phyloP scores from a whole-genome alignment of 768 basidiomycete genomes.

The Serendipita vermifera region DNA sequence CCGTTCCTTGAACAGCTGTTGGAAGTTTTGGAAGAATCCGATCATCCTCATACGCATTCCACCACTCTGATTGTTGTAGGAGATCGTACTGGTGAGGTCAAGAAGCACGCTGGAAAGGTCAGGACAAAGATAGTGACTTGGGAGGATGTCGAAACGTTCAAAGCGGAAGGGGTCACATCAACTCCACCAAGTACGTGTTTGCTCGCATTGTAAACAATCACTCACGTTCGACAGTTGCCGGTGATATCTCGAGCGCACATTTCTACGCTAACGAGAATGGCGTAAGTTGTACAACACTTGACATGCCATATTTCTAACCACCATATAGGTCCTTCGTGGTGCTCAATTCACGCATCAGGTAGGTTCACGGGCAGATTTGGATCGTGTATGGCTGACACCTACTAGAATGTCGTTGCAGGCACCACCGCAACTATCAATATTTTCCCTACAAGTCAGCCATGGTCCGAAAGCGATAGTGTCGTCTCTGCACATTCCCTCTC shows the following conservation, averaged over 20 bases:
- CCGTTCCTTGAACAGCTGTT: slow-evolving; percentile 54
- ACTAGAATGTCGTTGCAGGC: slow-evolving; percentile 67
- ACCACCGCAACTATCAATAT: slow-evolving; percentile 66
- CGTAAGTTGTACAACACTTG: slow-evolving; percentile 14
- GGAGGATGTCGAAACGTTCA: slow-evolving; percentile 57
- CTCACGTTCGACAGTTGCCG: slow-evolving; percentile 32
- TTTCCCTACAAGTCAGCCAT: slow-evolving; percentile 55
- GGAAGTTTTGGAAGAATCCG: slow-evolving; percentile 54
- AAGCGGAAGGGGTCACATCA: slow-evolving; percentile 36
- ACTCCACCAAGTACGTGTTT: slow-evolving; percentile 39
- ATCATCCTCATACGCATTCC: slow-evolving; percentile 34
- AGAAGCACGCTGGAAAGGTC: slow-evolving; percentile 38
- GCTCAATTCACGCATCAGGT: slow-evolving; percentile 60
- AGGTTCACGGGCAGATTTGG: slow-evolving; percentile 8
- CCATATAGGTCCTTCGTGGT: slow-evolving; percentile 39
- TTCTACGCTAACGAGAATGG: slow-evolving; percentile 39
- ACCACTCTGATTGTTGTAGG: slow-evolving; percentile 66
- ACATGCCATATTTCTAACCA: neutral
- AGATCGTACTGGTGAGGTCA: slow-evolving; percentile 32
- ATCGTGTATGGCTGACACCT: neutral
- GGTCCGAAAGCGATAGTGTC: slow-evolving; percentile 64
- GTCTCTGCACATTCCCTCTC: slow-evolving; percentile 61
- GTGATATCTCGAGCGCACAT: slow-evolving; percentile 53
- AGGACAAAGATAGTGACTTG: slow-evolving; percentile 42
- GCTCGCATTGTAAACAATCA: neutral